Conservation (phyloP, 169 alveolate genomes). For the Blepharisma undulans region DNA sequence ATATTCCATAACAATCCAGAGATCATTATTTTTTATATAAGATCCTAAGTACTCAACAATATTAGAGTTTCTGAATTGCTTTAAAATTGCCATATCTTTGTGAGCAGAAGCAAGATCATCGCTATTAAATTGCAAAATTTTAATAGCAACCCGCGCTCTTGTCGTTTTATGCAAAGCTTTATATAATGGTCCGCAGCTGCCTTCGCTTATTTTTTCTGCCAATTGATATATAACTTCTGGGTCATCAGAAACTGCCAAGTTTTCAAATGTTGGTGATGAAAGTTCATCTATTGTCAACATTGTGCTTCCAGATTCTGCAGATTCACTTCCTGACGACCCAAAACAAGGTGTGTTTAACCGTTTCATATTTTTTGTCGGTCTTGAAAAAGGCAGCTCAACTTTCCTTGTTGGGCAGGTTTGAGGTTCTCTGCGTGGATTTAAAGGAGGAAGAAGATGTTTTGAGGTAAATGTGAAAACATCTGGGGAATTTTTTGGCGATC, state of each 20-base stretch:
- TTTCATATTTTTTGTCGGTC: background rate
- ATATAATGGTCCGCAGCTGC: constrained; percentile 85
- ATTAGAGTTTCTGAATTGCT: constrained; percentile 59
- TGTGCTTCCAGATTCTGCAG: background rate
- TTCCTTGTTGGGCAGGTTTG: background rate
- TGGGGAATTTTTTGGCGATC: background rate
- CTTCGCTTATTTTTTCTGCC: constrained; percentile 75
- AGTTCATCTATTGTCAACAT: background rate
- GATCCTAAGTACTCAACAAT: constrained; percentile 46
- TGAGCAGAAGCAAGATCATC: constrained; percentile 46
- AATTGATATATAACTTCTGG: constrained; percentile 45
- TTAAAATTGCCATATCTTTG: constrained; percentile 56
- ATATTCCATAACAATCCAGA: constrained; percentile 31
- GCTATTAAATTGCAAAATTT: constrained; percentile 40
- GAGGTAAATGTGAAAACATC: background rate
- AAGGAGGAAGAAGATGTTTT: background rate
- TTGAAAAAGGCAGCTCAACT: background rate
- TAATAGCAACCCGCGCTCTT: constrained; percentile 76
- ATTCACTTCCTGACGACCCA: background rate
- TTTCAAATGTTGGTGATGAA: background rate
- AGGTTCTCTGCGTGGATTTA: background rate
- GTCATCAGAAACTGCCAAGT: constrained; percentile 14
- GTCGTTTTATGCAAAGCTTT: constrained; percentile 78
- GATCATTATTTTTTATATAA: background rate
- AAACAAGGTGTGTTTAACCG: background rate